Conservation (phyloP, 2,329 filamentous ascomycete species). For the Fusarium sp. region DNA sequence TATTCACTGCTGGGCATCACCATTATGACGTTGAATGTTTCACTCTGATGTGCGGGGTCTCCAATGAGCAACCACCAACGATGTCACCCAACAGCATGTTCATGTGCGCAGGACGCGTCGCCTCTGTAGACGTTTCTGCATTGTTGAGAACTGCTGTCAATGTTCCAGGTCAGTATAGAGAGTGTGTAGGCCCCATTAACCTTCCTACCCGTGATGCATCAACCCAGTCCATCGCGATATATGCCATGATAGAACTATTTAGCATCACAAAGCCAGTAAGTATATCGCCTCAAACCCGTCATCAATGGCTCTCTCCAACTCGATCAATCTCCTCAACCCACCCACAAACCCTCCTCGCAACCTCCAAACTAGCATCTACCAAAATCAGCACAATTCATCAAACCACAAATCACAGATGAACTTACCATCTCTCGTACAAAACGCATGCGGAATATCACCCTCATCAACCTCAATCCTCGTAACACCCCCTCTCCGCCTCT, state of each 20-base stretch:
- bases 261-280: not conserved
- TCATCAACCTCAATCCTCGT: slow-evolving; percentile 67
- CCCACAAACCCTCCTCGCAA: slow-evolving; percentile 28
- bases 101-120: not conserved
- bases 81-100: slow-evolving; percentile 2
- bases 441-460: slow-evolving; percentile 69
- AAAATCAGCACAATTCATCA: slow-evolving; percentile 7
- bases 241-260: not conserved
- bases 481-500: slow-evolving; percentile 54
- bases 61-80: not conserved
- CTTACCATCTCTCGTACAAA: slow-evolving; percentile 62
- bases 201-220: not conserved
- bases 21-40: slow-evolving; percentile 11
- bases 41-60: slow-evolving; percentile 3
- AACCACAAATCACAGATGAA: not conserved
- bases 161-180: not conserved
- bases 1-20: not conserved
- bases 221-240: not conserved
- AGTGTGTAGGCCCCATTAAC: not conserved
- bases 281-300: not conserved
- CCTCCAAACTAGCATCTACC: slow-evolving; percentile 33
- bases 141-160: not conserved
- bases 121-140: not conserved
- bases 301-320: not conserved
- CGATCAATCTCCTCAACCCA: slow-evolving; percentile 33